Percentiles rank a stretch among this genome's conserved stretches.
Conservation (phyloP, 176 grass and related monocot species). For the Musa schizocarpa region DNA sequence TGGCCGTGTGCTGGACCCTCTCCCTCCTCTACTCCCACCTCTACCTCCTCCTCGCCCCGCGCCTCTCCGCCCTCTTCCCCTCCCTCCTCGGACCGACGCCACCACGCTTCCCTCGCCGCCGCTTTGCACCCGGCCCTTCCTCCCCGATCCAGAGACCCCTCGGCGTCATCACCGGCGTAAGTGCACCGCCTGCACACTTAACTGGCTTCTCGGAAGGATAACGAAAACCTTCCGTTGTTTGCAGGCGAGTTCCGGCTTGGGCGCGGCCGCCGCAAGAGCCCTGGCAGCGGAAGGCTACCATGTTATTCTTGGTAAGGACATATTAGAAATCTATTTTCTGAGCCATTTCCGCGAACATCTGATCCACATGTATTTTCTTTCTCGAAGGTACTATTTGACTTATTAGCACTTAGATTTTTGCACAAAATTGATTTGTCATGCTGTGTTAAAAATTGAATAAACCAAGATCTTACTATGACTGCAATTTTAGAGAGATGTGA, state of each 20-base stretch:
- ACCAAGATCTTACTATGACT: background rate
- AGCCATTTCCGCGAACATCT: conserved; percentile 27
- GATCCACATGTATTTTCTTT: background rate
- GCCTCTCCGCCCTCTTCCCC: conserved; percentile 10
- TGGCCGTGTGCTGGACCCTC: conserved; percentile 55
- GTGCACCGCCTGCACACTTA: background rate
- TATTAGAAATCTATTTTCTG: background rate
- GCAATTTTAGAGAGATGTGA: background rate
- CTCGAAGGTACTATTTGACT: background rate
- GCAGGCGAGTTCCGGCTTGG: conserved; percentile 76
- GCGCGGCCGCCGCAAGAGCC: conserved; percentile 38
- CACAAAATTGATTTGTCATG: too few relatives aligned
- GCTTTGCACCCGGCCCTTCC: background rate
- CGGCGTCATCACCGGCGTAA: conserved; percentile 78
- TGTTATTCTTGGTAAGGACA: conserved; percentile 59
- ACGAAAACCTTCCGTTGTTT: background rate
- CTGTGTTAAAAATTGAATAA: background rate
- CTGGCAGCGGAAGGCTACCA: conserved; percentile 66
- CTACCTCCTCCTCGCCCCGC: conserved; percentile 24
- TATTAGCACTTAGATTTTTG: background rate
- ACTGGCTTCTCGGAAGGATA: background rate
- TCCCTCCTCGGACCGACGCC: background rate
- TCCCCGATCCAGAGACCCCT: conserved; percentile 21
- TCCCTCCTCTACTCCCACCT: conserved; percentile 61
- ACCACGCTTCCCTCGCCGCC: background rate